A percentile compares a stretch with the other conserved stretches of the same genome.
Conservation (phyloP, 2,329 filamentous ascomycete genomes). For the Aspergillus ruber region DNA sequence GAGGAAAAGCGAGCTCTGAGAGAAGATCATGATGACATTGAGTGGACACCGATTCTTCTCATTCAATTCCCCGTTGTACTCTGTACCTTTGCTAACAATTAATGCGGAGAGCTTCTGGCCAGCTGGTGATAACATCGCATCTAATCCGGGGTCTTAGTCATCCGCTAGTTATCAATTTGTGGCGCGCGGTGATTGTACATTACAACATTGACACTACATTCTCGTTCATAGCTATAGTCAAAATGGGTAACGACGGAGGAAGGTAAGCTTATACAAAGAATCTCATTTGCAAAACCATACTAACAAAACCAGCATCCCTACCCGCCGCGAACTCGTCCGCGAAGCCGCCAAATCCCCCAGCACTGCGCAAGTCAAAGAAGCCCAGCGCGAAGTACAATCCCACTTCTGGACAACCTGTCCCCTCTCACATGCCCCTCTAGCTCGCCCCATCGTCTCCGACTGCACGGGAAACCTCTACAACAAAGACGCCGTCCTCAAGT, state of each 20-base stretch:
- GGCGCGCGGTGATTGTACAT: slow-evolving; percentile 9
- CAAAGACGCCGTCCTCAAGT: slow-evolving; percentile 79
- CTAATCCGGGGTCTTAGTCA: slow-evolving; percentile 29
- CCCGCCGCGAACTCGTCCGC: slow-evolving; percentile 90
- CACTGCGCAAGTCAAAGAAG: slow-evolving; percentile 80
- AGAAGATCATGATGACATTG: slow-evolving; percentile 36
- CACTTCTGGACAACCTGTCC: slow-evolving; percentile 86
- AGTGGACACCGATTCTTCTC: slow-evolving; percentile 10
- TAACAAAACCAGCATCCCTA: slow-evolving; percentile 63
- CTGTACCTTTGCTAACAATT: slow-evolving; percentile 1
- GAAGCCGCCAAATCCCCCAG: slow-evolving; percentile 78
- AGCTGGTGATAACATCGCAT: slow-evolving; percentile 28
- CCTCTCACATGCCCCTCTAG: slow-evolving; percentile 70
- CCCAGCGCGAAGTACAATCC: slow-evolving; percentile 72
- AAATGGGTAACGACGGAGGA: slow-evolving; percentile 96
- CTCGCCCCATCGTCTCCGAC: slow-evolving; percentile 75
- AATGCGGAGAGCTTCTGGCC: slow-evolving; percentile 33
- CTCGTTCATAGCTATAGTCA: slow-evolving; percentile 8
- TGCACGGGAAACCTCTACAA: slow-evolving; percentile 82
- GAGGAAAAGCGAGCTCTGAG: slow-evolving; percentile 28
- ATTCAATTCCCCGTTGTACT: slow-evolving; percentile 3
- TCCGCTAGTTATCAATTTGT: slow-evolving; percentile 17
- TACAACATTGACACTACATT: slow-evolving; percentile 1
- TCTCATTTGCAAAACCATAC: slow-evolving; percentile 3
- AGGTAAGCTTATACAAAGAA: slow-evolving; percentile 40